phyloP scores from a whole-genome alignment of 495 filamentous ascomycete species.

The Aspergillus kassunensis region DNA sequence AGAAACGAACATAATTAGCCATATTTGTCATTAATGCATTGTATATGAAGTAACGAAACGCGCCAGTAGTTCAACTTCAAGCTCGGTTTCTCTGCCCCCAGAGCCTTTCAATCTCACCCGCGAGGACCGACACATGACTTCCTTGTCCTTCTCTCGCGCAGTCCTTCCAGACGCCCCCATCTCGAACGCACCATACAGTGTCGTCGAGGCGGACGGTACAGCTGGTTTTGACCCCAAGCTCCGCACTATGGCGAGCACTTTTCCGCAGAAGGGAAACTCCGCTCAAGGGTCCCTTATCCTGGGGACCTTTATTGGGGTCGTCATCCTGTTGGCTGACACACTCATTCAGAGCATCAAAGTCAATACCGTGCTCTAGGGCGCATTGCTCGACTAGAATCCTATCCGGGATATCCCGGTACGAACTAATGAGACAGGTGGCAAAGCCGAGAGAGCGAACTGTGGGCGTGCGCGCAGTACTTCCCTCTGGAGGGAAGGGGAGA shows the following conservation, averaged over 20 bases:
- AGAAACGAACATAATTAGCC: not conserved
- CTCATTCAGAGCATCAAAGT: conserved; percentile 76
- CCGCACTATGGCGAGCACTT: conserved; percentile 66
- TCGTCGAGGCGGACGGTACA: conserved; percentile 84
- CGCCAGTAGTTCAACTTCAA: not conserved
- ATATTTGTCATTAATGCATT: not conserved
- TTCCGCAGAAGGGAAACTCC: conserved; percentile 64
- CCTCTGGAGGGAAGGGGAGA: conserved; percentile 42
- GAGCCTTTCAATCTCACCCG: conserved; percentile 61
- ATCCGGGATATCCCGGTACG: conserved; percentile 72
- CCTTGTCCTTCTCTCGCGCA: conserved; percentile 59
- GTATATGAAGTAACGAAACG: not conserved
- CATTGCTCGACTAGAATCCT: conserved; percentile 74
- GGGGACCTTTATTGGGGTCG: conserved; percentile 43
- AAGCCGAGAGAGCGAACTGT: conserved; percentile 88
- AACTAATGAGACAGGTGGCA: conserved; percentile 74
- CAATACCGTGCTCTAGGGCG: conserved; percentile 80
- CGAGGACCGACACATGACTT: conserved; percentile 62
- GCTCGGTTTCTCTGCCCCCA: conserved; percentile 32
- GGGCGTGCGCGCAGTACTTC: conserved; percentile 44
- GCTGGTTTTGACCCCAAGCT: conserved; percentile 71
- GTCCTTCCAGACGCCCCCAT: conserved; percentile 74
- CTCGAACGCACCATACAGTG: conserved; percentile 76
- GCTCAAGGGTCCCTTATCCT: conserved; percentile 38
- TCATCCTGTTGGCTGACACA: conserved; percentile 57